A percentile compares a stretch with the other conserved stretches of the same genome.
These are phyloP conservation scores for Rhizoctonia solani DNA, from an alignment of 1,284 basidiomycete species.

Conservation along the genomic window DNA sequence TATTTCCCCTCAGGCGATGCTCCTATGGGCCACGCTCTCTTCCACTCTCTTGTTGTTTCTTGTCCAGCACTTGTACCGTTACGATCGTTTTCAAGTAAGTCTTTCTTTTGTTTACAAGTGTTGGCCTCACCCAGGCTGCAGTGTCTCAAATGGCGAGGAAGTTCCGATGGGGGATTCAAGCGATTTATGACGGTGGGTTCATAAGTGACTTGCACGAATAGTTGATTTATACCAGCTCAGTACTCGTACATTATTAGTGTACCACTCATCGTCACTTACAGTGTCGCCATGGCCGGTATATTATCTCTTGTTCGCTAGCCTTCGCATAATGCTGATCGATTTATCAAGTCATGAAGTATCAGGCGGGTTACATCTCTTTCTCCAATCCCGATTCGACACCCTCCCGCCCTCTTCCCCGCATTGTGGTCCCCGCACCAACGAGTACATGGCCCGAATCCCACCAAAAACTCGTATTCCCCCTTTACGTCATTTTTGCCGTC, in stretches of 20 bases:
- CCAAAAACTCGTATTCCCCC: slow-evolving; percentile 33
- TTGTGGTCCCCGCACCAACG: slow-evolving; percentile 33
- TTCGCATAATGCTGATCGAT: not conserved
- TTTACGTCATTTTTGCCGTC: slow-evolving; percentile 35
- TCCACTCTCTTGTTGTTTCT: slow-evolving; percentile 31
- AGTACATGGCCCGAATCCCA: slow-evolving; percentile 20
- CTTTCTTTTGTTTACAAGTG: not conserved
- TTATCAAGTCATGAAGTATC: slow-evolving; percentile 37
- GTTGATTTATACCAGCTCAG: not conserved
- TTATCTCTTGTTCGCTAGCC: not conserved
- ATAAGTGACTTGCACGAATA: not conserved
- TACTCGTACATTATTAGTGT: slow-evolving; percentile 38
- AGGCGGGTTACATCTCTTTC: slow-evolving; percentile 31
- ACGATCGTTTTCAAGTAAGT: slow-evolving; percentile 36
- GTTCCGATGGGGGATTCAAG: slow-evolving; percentile 35
- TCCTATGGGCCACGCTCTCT: slow-evolving; percentile 37
- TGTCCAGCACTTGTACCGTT: slow-evolving; percentile 35
- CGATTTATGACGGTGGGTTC: slow-evolving; percentile 35
- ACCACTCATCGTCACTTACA: slow-evolving; percentile 22
- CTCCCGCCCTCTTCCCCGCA: slow-evolving; percentile 1
- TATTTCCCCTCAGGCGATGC: slow-evolving; percentile 33
- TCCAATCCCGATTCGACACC: slow-evolving; percentile 26
- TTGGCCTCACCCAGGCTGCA: not conserved
- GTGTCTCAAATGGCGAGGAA: slow-evolving; percentile 33
- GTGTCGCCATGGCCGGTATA: slow-evolving; percentile 31